Conservation (phyloP, 164 flowering plant species). For the Macadamia integrifolia region DNA sequence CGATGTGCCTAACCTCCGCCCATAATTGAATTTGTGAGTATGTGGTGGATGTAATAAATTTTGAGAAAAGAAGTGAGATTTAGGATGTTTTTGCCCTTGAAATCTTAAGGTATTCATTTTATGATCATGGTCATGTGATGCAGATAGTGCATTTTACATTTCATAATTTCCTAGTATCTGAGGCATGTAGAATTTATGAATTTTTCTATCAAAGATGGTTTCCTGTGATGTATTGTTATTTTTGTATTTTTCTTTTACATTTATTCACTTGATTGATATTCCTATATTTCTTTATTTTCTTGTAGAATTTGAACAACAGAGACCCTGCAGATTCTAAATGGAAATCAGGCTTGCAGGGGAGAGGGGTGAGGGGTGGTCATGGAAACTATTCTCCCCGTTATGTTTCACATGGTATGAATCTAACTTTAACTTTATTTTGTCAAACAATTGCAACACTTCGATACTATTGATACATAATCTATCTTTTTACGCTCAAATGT, state of each 20-base stretch:
- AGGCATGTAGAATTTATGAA: background rate
- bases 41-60: no score
- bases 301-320: constrained; percentile 49
- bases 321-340: constrained; percentile 65
- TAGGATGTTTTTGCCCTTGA: background rate
- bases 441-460: background rate
- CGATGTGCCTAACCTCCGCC: no score
- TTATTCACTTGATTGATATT: background rate
- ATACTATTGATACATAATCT: background rate
- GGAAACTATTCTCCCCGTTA: constrained; percentile 47
- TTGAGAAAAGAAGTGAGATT: background rate
- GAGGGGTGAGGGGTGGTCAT: constrained; percentile 60
- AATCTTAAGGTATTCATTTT: background rate
- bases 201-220: no score
- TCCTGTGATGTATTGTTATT: background rate
- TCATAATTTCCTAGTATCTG: background rate
- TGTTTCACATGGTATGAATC: constrained; percentile 43
- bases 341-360: constrained; percentile 54
- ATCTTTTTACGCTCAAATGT: background rate
- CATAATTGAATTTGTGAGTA: no score
- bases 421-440: background rate
- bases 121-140: background rate
- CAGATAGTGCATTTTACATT: background rate
- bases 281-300: background rate
- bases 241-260: background rate